A percentile compares a stretch with the other conserved stretches of the same genome.
Evolutionary conservation across 257 asterid genomes (phyloP).

Genomic region (Marsdenia floribunda): DNA sequence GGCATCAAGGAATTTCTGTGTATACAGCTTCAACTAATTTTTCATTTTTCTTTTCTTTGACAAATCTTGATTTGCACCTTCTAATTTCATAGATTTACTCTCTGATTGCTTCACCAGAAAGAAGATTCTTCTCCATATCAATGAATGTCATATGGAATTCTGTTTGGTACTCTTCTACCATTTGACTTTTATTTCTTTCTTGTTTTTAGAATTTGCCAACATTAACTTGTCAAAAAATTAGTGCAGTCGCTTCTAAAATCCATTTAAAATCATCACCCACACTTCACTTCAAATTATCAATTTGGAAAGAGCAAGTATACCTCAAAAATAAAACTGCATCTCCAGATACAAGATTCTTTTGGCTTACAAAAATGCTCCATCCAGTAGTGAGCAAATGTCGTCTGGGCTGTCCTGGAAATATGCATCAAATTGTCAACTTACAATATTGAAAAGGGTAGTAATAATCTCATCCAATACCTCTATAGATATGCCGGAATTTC

Average conservation of each 20-base stretch:
- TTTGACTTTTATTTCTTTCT: background rate
- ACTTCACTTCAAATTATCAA: background rate
- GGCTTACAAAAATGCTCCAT: conserved; percentile 94
- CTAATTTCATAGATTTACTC: background rate
- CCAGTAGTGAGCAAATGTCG: conserved; percentile 98
- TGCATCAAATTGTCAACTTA: conserved; percentile 23
- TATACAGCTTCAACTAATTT: background rate
- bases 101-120: no score
- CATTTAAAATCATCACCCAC: background rate
- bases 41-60: background rate
- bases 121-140: background rate
- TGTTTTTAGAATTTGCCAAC: background rate
- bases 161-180: background rate
- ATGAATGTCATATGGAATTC: background rate
- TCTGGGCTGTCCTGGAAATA: conserved; percentile 87
- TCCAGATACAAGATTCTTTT: conserved; percentile 79
- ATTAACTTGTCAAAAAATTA: background rate
- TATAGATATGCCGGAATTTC: conserved; percentile 94
- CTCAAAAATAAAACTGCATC: conserved; percentile 96
- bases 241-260: conserved; percentile 3
- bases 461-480: conserved; percentile 47
- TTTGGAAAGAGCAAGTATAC: conserved; percentile 29
- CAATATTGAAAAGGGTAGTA: background rate
- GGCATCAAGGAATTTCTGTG: background rate
- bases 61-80: background rate